Conservation (phyloP, 2,329 filamentous ascomycete genomes). For the Fusarium scirpi region DNA sequence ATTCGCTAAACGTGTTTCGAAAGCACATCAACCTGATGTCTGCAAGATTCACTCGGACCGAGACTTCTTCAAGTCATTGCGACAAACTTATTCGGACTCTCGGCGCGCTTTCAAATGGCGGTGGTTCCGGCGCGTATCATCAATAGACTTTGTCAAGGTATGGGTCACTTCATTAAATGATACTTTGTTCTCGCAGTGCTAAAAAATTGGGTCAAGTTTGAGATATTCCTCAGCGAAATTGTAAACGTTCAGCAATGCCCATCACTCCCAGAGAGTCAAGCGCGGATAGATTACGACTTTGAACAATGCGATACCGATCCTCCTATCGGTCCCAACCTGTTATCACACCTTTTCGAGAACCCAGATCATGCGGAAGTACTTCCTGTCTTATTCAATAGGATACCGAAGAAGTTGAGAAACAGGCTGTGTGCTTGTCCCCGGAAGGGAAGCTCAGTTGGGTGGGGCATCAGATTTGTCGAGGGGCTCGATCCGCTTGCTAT, state of each 20-base stretch:
- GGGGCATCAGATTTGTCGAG: slow-evolving; percentile 1
- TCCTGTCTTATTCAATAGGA: slow-evolving; percentile 13
- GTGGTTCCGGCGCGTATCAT: not conserved
- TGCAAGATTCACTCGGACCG: slow-evolving; percentile 16
- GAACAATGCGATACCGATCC: slow-evolving; percentile 20
- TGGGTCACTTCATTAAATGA: too few relatives aligned
- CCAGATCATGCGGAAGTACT: slow-evolving; percentile 7
- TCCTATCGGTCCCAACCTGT: slow-evolving; percentile 6
- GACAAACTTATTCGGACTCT: not conserved
- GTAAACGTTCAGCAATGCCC: slow-evolving; percentile 1
- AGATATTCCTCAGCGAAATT: not conserved
- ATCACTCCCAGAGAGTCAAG: not conserved
- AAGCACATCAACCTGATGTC: slow-evolving; percentile 22
- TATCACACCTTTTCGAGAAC: slow-evolving; percentile 21
- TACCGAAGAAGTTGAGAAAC: not conserved
- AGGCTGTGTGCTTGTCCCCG: slow-evolving; percentile 2
- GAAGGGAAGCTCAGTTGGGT: slow-evolving; percentile 3
- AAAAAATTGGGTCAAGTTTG: not conserved
- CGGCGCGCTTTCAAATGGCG: not conserved
- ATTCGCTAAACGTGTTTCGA: slow-evolving; percentile 1
- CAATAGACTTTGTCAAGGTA: slow-evolving; percentile 18
- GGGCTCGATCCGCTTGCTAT: not conserved
- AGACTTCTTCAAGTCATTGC: slow-evolving; percentile 9
- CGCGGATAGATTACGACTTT: slow-evolving; percentile 2
- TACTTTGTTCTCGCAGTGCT: not conserved